phyloP scores from a whole-genome alignment of 345 rosid species.

The Dovyalis caffra region DNA sequence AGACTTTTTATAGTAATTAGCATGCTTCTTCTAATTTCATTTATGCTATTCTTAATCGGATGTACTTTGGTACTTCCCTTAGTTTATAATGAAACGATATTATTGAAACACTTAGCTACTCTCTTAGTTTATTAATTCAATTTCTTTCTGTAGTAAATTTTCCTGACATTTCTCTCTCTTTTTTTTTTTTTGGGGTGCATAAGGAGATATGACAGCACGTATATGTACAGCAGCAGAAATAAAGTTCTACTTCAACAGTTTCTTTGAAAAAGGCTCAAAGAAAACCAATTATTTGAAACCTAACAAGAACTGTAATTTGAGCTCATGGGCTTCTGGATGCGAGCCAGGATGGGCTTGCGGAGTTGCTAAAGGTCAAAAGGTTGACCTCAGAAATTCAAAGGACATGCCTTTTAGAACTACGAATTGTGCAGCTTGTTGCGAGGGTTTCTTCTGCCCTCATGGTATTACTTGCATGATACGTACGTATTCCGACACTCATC shows the following conservation, averaged over 20 bases:
- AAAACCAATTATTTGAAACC: constrained; percentile 59
- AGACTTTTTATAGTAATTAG: neutral
- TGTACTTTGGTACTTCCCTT: neutral
- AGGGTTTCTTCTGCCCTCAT: constrained; percentile 97
- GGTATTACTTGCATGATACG: constrained; percentile 99
- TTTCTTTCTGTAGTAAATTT: neutral
- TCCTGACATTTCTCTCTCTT: neutral
- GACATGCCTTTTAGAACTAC: constrained; percentile 54
- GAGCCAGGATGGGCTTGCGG: constrained; percentile 99
- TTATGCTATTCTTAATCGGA: neutral
- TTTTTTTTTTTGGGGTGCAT: constrained; percentile 15
- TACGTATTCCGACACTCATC: constrained; percentile 40
- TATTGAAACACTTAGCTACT: neutral
- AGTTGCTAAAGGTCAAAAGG: constrained; percentile 36
- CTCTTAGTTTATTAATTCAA: neutral
- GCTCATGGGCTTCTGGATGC: constrained; percentile 90
- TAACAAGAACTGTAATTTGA: constrained; percentile 84
- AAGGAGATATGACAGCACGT: constrained; percentile 71
- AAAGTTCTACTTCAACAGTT: constrained; percentile 67
- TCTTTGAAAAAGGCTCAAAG: constrained; percentile 39
- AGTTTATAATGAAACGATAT: neutral
- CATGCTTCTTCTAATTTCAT: neutral
- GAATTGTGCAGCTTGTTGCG: constrained; percentile 66
- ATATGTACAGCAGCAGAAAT: constrained; percentile 90
- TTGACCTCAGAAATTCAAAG: constrained; percentile 54